A percentile compares a stretch with the other conserved stretches of the same genome.
Conservation (phyloP, 768 basidiomycete genomes). For the Dictyophora rubrovolvata region DNA sequence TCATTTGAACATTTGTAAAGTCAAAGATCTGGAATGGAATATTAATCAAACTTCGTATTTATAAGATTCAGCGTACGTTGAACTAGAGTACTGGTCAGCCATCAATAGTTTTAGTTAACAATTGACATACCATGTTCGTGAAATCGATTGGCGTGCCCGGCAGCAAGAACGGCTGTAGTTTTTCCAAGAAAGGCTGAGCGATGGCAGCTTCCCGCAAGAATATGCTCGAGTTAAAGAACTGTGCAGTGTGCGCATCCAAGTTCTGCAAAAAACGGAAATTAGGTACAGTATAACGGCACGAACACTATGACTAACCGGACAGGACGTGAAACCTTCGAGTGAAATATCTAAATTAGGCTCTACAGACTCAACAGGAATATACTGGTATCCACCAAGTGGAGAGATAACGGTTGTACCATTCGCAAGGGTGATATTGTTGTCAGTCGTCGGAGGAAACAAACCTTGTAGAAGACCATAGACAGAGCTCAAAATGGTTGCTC, state of each 20-base stretch:
- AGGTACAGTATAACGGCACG: neutral
- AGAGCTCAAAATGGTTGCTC: slow-evolving; percentile 54
- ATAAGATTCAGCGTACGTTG: slow-evolving; percentile 47
- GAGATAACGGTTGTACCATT: slow-evolving; percentile 50
- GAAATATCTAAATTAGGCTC: slow-evolving; percentile 52
- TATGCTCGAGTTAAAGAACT: slow-evolving; percentile 49
- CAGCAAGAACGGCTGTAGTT: slow-evolving; percentile 52
- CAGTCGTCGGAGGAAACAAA: slow-evolving; percentile 46
- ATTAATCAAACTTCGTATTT: neutral
- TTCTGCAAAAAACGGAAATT: slow-evolving; percentile 26
- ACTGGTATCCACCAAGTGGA: slow-evolving; percentile 65
- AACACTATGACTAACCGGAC: slow-evolving; percentile 31
- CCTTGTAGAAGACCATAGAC: slow-evolving; percentile 63
- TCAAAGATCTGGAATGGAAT: slow-evolving; percentile 48
- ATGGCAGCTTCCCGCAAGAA: slow-evolving; percentile 53
- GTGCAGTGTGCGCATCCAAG: slow-evolving; percentile 53
- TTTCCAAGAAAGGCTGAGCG: slow-evolving; percentile 56
- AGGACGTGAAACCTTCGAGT: slow-evolving; percentile 57
- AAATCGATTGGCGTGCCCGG: slow-evolving; percentile 57
- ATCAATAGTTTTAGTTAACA: neutral
- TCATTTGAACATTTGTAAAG: slow-evolving; percentile 64
- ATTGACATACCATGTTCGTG: slow-evolving; percentile 54
- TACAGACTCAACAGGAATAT: slow-evolving; percentile 69
- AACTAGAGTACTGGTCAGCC: slow-evolving; percentile 35
- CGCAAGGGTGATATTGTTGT: slow-evolving; percentile 47